phyloP scores from a whole-genome alignment of 192 early-diverging fungal genomes.

The Backusella macrospora region DNA sequence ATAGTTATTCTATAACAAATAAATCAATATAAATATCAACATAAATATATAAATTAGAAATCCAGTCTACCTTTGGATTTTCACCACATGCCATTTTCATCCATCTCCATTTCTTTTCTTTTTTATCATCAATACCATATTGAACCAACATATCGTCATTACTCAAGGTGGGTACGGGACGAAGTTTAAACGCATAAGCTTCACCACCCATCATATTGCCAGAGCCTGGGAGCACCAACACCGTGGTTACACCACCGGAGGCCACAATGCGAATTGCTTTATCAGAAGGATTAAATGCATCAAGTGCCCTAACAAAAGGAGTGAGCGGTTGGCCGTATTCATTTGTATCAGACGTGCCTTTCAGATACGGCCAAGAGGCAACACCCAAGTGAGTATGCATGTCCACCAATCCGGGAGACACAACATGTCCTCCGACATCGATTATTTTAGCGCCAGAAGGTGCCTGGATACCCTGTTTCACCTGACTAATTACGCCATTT shows the following conservation, averaged over 20 bases:
- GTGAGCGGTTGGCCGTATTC: slow-evolving; percentile 62
- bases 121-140: slow-evolving; percentile 50
- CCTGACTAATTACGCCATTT: slow-evolving; percentile 44
- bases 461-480: slow-evolving; percentile 31
- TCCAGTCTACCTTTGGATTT: slow-evolving; percentile 70
- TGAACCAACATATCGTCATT: slow-evolving; percentile 67
- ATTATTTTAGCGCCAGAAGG: slow-evolving; percentile 26
- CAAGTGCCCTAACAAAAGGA: slow-evolving; percentile 68
- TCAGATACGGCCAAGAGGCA: slow-evolving; percentile 62
- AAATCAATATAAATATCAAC: too few species aligned
- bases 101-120: slow-evolving; percentile 57
- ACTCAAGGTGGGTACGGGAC: slow-evolving; percentile 51
- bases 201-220: slow-evolving; percentile 81
- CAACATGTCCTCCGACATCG: slow-evolving; percentile 54
- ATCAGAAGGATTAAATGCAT: slow-evolving; percentile 73
- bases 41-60: too few species aligned
- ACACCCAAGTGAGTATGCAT: slow-evolving; percentile 65
- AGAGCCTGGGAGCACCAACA: slow-evolving; percentile 72
- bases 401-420: slow-evolving; percentile 65
- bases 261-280: slow-evolving; percentile 56
- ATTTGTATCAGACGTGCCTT: slow-evolving; percentile 61
- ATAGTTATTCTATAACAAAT: slow-evolving; percentile 22
- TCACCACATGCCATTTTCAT: slow-evolving; percentile 89
- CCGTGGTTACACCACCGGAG: slow-evolving; percentile 77
- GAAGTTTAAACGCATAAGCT: slow-evolving; percentile 67